Percentiles rank a stretch among this genome's conserved stretches.
Conservation (phyloP, 2,329 filamentous ascomycete genomes). For the Thelonectria blattea region DNA sequence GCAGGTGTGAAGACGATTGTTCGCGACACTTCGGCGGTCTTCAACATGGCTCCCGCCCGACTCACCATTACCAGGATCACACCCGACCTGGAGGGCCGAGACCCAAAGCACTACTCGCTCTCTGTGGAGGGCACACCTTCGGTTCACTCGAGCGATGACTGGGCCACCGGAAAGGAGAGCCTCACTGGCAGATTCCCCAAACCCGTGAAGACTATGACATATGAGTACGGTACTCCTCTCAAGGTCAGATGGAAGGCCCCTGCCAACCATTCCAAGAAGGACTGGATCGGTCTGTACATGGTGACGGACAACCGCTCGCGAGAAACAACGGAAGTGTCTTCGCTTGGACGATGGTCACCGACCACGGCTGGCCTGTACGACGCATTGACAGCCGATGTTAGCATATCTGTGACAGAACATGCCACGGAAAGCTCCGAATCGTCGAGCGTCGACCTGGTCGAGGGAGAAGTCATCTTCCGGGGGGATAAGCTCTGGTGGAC, state of each 20-base stretch:
- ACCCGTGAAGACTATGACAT: constrained; percentile 74
- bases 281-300: constrained; percentile 97
- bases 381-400: constrained; percentile 73
- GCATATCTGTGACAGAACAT: constrained; percentile 74
- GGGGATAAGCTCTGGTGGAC: constrained; percentile 98
- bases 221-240: constrained; percentile 91
- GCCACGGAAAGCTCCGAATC: constrained; percentile 58
- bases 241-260: constrained; percentile 91
- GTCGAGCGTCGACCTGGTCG: constrained; percentile 64
- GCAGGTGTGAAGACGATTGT: constrained; percentile 86
- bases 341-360: constrained; percentile 87
- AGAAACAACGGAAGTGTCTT: constrained; percentile 82
- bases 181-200: constrained; percentile 71
- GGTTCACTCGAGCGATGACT: constrained; percentile 58
- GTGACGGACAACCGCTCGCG: constrained; percentile 91
- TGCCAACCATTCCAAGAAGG: constrained; percentile 82
- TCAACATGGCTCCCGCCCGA: constrained; percentile 87
- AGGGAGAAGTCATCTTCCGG: constrained; percentile 84
- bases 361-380: constrained; percentile 81
- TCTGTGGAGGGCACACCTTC: constrained; percentile 71
- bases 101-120: constrained; percentile 81
- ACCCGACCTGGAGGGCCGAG: constrained; percentile 78
- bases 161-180: constrained; percentile 75
- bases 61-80: constrained; percentile 82
- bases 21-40: constrained; percentile 83